Evolutionary conservation across 2,329 filamentous ascomycete species (phyloP), one percentile per base, ranked within the genome.

Genomic region (Hypoxylon sp.): DNA sequence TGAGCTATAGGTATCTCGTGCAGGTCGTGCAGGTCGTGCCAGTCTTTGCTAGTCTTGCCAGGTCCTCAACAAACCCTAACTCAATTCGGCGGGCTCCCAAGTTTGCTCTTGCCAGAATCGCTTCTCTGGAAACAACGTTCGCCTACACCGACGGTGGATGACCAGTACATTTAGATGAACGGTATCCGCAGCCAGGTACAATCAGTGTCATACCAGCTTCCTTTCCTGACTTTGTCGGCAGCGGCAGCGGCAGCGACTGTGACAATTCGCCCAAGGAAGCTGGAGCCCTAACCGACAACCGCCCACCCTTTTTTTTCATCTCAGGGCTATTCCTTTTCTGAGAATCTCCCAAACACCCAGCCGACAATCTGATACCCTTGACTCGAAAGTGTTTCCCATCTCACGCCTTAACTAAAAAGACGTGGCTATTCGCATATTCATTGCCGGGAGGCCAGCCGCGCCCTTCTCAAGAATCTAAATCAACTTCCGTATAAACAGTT

Each of bases 71-170:
- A 29, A 41, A 39, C 16, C 16, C 23, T 25, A 37, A 54, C 37
- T 23, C 21, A 39, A 16, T 34, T 16, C 12, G 5, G 34, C 11
- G 16, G 39, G 43, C n/a, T n/a, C n/a, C n/a, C n/a, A n/a, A n/a
- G n/a, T 19, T 25, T 27, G 19, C 12, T 52, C 37, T 25, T 52
- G 21, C 46, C 34, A 43, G 8, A 11, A 50, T 11, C 39, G 3
- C 29, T 32, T 12, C 16, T 32, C 9, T 25, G 5, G 32, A 51
- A 58, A 43, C 32, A 50, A 27, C 45, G 5, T 30, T 50, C 14
- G 29, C 30, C 21, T 58, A 58, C 54, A 19, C 41, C 25, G 27
- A 34, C 43, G 21, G 43, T 5, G 2, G 7, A 34, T 41, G 51
- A 29, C 37, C 16, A 16, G n/a, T n/a, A 27, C 25, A 27, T n/a